Evolutionary conservation across 1,284 basidiomycete genomes (phyloP), one percentile per base, ranked within the genome.

Genomic region (Pterulicium gracile): DNA sequence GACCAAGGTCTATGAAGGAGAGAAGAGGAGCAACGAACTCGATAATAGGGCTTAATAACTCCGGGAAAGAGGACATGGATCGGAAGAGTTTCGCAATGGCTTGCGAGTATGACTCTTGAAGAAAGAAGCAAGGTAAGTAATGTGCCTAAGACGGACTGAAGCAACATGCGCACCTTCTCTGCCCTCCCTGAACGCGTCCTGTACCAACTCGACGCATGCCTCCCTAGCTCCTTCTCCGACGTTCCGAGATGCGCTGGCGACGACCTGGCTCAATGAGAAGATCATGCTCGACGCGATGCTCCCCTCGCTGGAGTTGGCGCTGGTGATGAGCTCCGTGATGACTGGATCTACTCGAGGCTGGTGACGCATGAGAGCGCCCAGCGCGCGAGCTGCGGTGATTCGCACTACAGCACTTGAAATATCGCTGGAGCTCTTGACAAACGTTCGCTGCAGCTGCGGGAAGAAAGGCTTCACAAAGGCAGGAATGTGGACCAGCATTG

Each of bases 381-480:
- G 72, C 21, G 88, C 94, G 22, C 81, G 73, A 0, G 83, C 90
- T 0, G 93, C 94, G 46, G 79, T 81, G 50, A 69, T 82, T 44
- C 95, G 81, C 21, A 98, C 92, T 15, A 78, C 81, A 2, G 76
- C 68, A 54, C 88, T 89, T 1, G 84, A 75, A 1, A 84, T 66
- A 61, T 98, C 95, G 49, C 83, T 77, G 0, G 88, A 77, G 32
- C 91, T 90, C 67, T 98, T 98, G 64, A 97, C 87, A 60, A 98
- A 98, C 0, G 93, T 97, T 34, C 95, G 78, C 61, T 98, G 95
- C 27, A 98, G 69, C 61, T 98, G 95, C 1, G 95, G 96, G 73
- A 97, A 97, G 82, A 98, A 98, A 0, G 95, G 94, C 61, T 92
- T 92, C 53, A 97, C 91, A 54, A 96, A 89, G 17, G 75, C 70